Conservation (phyloP, 371 early-diverging fungal species). For the Coemansia sp. region DNA sequence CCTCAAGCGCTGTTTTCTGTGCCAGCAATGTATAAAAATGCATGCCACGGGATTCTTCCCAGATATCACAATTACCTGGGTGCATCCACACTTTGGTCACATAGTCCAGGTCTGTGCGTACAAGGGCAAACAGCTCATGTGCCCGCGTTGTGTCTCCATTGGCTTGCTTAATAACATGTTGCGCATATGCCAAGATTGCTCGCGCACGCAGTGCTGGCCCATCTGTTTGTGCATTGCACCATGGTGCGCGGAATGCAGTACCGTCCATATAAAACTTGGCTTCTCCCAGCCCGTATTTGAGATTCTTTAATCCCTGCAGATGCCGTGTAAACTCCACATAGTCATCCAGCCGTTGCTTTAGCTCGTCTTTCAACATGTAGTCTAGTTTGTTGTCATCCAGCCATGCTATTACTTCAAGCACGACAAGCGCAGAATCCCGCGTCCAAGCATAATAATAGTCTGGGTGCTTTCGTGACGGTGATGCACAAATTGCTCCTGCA, state of each 20-base stretch:
- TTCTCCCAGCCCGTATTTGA: constrained; percentile 62
- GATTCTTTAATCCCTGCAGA: constrained; percentile 4
- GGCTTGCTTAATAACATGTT: constrained; percentile 3
- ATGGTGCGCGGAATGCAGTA: constrained; percentile 54
- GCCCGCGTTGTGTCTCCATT: constrained; percentile 7
- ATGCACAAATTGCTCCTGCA: constrained; percentile 56
- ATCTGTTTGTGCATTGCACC: constrained; percentile 83
- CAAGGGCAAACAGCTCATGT: constrained; percentile 24
- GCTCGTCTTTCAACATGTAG: constrained; percentile 4
- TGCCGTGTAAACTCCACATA: constrained; percentile 45
- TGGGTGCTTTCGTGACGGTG: constrained; percentile 56
- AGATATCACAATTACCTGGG: constrained; percentile 43
- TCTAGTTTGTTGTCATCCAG: background rate
- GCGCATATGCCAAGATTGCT: constrained; percentile 56
- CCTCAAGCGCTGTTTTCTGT: constrained; percentile 60
- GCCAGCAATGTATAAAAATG: constrained; percentile 74
- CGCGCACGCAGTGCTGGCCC: constrained; percentile 75
- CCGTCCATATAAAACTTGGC: constrained; percentile 74
- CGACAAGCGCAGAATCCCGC: constrained; percentile 68
- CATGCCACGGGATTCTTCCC: constrained; percentile 66
- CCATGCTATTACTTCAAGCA: constrained; percentile 52
- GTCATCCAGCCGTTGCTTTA: constrained; percentile 14
- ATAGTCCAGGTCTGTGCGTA: constrained; percentile 66
- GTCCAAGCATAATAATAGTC: constrained; percentile 80
- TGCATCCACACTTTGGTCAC: constrained; percentile 51